Base-by-base conservation (phyloP, 2,329 filamentous ascomycete genomes). In the Penicillium decumbens region DNA sequence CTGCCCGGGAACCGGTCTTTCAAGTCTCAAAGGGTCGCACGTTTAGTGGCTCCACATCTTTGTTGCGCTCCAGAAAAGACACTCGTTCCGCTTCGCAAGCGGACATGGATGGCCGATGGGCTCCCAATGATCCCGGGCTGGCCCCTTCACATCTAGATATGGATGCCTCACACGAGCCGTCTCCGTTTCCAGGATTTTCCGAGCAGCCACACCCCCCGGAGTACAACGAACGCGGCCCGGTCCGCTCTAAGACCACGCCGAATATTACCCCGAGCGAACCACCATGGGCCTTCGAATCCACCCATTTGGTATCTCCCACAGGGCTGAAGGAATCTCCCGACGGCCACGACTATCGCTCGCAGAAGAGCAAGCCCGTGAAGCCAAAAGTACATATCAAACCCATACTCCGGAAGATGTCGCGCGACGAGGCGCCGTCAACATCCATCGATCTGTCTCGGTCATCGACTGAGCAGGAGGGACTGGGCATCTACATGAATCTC, bases 391-490 rank as follows among this genome's bases (percentile, higher is more conserved):
- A 78, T 62, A 75, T 80, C 64, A 81, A 81, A 62, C 78, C 80
- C 2, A 76, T 80, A 51, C 67, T 80, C 45, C 75, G 77, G 44
- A 81, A 79, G 62, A 69, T 77, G 54, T 76, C 77, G 18, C 69
- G 71, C 40, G 72, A 76, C 51, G 77, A 77, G 56, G 69, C 72
- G 50, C 66, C 70, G 28, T 69, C 72, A 45, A 68, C 70, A 40
- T 73, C 75, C 18, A 73, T 82, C 46, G 79, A 83, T 59, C 67
- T 81, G 23, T 80, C 78, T 28, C 75, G 78, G 28, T 76, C 79
- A 3, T 74, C 75, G 5, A 72, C 75, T 12, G 80, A 83, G 55
- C 78, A 81, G 53, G 78, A 81, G 49, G 80, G 79, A 8, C 64
- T 83, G 44, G 79, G 79, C 15, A 81, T 82, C 40, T 73, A 75